Evolutionary conservation across 352 stramenopile genomes (phyloP).

Genomic region (Phytophthora tubulina): DNA sequence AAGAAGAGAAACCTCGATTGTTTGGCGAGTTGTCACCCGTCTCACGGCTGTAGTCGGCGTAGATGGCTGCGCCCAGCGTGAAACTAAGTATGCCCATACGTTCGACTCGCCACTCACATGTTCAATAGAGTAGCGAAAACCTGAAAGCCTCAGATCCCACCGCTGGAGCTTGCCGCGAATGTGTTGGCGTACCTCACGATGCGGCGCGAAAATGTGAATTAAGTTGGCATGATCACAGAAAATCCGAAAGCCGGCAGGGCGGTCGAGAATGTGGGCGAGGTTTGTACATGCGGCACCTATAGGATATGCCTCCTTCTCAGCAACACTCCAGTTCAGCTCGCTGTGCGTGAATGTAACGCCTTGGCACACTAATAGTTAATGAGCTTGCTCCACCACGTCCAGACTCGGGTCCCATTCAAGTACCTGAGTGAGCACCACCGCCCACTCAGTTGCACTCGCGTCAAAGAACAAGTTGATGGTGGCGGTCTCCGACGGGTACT

Average conservation of each 20-base stretch:
- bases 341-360: constrained; percentile 16
- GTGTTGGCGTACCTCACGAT: constrained; percentile 21
- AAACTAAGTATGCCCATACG: constrained; percentile 13
- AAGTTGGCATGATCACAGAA: constrained; percentile 40
- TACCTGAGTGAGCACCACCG: background rate
- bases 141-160: background rate
- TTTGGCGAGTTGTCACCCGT: constrained; percentile 2
- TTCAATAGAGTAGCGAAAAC: constrained; percentile 17
- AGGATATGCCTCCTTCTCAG: constrained; percentile 30
- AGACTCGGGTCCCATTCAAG: background rate
- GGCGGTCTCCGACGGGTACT: background rate
- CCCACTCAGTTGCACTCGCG: background rate
- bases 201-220: constrained; percentile 32
- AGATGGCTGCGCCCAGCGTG: background rate
- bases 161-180: constrained; percentile 26
- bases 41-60: background rate
- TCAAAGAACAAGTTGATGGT: background rate
- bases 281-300: constrained; percentile 20
- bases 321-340: constrained; percentile 22
- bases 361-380: constrained; percentile 11
- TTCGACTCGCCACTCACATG: background rate
- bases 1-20: background rate
- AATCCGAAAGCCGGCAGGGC: constrained; percentile 10
- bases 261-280: constrained; percentile 23
- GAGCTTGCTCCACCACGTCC: background rate